Evolutionary conservation across 345 rosid species (phyloP), one percentile per base, ranked within the genome.

Genomic region (Sonneratia caseolaris): DNA sequence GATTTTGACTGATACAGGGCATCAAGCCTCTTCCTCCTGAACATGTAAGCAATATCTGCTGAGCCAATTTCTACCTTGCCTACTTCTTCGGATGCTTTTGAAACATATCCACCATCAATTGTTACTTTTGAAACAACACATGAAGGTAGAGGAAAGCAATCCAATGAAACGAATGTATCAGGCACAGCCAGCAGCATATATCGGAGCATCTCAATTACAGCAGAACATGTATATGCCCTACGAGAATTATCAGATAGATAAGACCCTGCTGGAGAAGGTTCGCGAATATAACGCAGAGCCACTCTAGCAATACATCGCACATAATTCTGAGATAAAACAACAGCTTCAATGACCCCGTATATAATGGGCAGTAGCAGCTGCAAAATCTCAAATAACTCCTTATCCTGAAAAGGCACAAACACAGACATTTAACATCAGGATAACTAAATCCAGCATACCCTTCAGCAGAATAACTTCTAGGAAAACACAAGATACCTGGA

Each of bases 221-320:
- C 98, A 80, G 94, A 87, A 57, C 83, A 84, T 64, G 96, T 89
- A 80, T 92, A 96, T 47, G 94, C 97, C 80, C 97, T 85, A 71
- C 95, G 87, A 68, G 99, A 96, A 86, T 96, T 92, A 85, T 96
- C 97, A 64, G 89, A 96, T 65, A 91, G 86, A 86, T 92, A 93
- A n/a, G 96, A 91, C 81, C 97, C 96, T 64, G 95, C 96, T 1
- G 99, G 89, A 71, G 91, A 91, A 78, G 97, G 93, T 81, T 91
- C 93, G 2, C 86, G 82, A 73, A 96, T 89, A 75, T 89, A 91
- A 66, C 88, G 94, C 85, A 91, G 76, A 66, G 91, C 98, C 75
- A 91, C 70, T 64, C 88, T 83, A 66, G 80, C 97, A 75, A 96
- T 89, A 76, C 82, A 75, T 48, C 84, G 95, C 48, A 96, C 98